phyloP scores from a whole-genome alignment of 1,139 yeast genomes.

The Candida sanyaensis region DNA sequence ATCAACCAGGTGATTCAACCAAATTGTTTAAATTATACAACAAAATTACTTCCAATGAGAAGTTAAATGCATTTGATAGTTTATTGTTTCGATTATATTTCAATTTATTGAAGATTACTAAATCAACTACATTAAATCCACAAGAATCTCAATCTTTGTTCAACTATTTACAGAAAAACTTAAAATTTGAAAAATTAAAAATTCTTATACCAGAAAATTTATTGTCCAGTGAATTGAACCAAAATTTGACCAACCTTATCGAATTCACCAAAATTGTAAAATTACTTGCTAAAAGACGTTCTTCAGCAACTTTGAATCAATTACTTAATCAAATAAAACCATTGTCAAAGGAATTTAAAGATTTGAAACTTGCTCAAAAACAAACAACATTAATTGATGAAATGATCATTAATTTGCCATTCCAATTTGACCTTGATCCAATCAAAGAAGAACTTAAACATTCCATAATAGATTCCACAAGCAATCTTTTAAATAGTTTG shows the following conservation, averaged over 20 bases:
- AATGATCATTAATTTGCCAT: slow-evolving; percentile 12
- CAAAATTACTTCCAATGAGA: slow-evolving; percentile 21
- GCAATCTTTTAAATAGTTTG: slow-evolving; percentile 14
- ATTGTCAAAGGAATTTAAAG: slow-evolving; percentile 17
- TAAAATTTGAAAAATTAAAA: slow-evolving; percentile 28
- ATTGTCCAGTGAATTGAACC: slow-evolving; percentile 24
- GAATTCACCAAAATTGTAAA: slow-evolving; percentile 29
- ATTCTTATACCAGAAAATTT: slow-evolving; percentile 12
- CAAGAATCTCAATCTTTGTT: slow-evolving; percentile 28
- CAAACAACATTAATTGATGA: slow-evolving; percentile 19
- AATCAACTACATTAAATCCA: slow-evolving; percentile 18
- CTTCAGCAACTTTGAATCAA: slow-evolving; percentile 9
- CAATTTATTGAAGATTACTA: slow-evolving; percentile 27
- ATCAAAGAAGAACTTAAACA: slow-evolving; percentile 15
- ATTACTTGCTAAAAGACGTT: slow-evolving; percentile 10
- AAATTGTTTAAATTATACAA: slow-evolving; percentile 28
- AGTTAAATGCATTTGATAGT: slow-evolving; percentile 19
- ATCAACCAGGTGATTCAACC: slow-evolving; percentile 16
- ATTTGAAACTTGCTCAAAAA: slow-evolving; percentile 13
- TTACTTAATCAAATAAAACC: slow-evolving; percentile 10
- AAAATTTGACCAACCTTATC: slow-evolving; percentile 22
- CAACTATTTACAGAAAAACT: slow-evolving; percentile 33
- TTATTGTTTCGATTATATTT: slow-evolving; percentile 27
- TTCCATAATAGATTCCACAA: slow-evolving; percentile 19
- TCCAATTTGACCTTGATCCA: slow-evolving; percentile 13